Percentiles rank a stretch among this genome's conserved stretches.
These are phyloP conservation scores for Bothriochloa decipiens DNA, from an alignment of 176 grass and related monocot genomes.

Conservation along the genomic window DNA sequence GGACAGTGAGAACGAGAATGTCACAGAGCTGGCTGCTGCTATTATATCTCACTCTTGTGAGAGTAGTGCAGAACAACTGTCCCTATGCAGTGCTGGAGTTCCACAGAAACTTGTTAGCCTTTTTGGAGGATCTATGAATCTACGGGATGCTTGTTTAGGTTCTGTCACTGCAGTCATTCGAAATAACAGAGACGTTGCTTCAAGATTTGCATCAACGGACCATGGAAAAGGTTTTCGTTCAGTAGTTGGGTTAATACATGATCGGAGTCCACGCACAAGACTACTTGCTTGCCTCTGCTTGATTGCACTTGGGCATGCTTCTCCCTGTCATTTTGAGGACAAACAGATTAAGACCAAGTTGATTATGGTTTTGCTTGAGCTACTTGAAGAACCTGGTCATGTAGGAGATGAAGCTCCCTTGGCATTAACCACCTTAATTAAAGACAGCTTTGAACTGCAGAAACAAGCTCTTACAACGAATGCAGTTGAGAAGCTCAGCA, in stretches of 20 bases:
- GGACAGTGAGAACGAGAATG: conserved; percentile 86
- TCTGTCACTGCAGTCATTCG: conserved; percentile 75
- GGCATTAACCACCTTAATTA: conserved; percentile 80
- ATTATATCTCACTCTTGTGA: conserved; percentile 90
- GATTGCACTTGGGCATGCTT: conserved; percentile 75
- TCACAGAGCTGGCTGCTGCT: conserved; percentile 89
- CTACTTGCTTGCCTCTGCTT: conserved; percentile 92
- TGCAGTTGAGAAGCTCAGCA: conserved; percentile 80
- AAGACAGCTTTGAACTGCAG: conserved; percentile 86
- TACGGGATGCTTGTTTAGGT: conserved; percentile 84
- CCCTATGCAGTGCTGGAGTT: conserved; percentile 77
- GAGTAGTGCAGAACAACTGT: conserved; percentile 69
- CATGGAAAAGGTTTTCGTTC: conserved; percentile 83
- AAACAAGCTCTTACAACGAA: conserved; percentile 76
- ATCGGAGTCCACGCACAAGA: conserved; percentile 82
- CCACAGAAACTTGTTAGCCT: conserved; percentile 72
- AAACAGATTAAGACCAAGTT: conserved; percentile 89
- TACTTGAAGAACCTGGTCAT: conserved; percentile 76
- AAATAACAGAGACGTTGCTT: conserved; percentile 78
- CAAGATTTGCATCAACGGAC: conserved; percentile 72
- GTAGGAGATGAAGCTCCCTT: conserved; percentile 93
- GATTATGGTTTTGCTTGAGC: conserved; percentile 87
- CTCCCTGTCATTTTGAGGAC: conserved; percentile 67
- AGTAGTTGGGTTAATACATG: conserved; percentile 70
- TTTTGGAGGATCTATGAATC: conserved; percentile 85